These are phyloP conservation scores for Thalassiosira hispida DNA, from an alignment of 352 stramenopile genomes.

Conservation along the genomic window DNA sequence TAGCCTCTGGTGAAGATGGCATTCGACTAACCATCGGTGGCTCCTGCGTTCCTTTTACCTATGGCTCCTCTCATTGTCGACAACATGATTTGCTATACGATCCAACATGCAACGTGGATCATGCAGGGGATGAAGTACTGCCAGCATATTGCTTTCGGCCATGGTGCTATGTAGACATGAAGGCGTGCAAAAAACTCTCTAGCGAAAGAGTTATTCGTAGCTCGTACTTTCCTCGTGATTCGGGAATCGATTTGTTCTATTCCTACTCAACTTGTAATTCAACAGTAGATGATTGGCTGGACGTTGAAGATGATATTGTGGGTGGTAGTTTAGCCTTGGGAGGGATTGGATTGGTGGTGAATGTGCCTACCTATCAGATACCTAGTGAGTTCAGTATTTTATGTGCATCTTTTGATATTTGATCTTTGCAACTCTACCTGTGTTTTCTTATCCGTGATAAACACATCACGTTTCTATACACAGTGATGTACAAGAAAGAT, in stretches of 20 bases:
- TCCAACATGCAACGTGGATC: constrained; percentile 9
- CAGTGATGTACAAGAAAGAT: constrained; percentile 16
- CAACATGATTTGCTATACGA: constrained; percentile 38
- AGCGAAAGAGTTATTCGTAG: constrained; percentile 2
- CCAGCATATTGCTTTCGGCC: constrained; percentile 24
- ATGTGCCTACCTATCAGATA: constrained; percentile 3
- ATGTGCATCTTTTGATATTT: too few species aligned
- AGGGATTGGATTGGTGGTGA: neutral
- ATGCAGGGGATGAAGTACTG: neutral
- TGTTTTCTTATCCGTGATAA: too few species aligned
- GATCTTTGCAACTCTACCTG: too few species aligned
- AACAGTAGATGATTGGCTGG: constrained; percentile 18
- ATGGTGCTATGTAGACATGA: constrained; percentile 40
- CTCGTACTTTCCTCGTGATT: constrained; percentile 2
- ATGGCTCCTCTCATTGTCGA: constrained; percentile 25
- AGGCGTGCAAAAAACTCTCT: constrained; percentile 17
- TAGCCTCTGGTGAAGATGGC: neutral
- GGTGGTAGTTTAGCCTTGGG: neutral
- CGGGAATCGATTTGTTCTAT: constrained; percentile 20
- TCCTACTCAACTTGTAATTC: constrained; percentile 40
- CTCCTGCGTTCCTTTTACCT: constrained; percentile 26
- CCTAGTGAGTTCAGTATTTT: neutral
- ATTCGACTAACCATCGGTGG: constrained; percentile 14
- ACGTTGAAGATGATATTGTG: neutral
- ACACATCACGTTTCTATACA: too few species aligned